phyloP scores from a whole-genome alignment of 805 yeast genomes.

The Teunomyces atbi region DNA sequence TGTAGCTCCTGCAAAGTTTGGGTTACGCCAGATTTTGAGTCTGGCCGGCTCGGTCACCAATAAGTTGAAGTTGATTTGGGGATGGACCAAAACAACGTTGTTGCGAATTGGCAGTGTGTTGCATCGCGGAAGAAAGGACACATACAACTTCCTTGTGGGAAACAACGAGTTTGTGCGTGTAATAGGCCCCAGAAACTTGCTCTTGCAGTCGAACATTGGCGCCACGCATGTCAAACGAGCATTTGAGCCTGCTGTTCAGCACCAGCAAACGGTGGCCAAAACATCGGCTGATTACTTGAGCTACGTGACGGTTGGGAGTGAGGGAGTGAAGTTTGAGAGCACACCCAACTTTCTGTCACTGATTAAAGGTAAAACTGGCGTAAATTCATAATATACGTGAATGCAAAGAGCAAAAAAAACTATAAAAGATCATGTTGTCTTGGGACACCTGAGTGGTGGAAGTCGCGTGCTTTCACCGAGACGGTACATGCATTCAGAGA shows the following conservation, averaged over 20 bases:
- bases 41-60: background rate
- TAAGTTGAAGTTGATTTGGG: conserved; percentile 3
- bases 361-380: background rate
- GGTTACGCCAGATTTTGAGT: background rate
- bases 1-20: background rate
- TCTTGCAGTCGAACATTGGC: conserved; percentile 46
- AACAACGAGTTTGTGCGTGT: conserved; percentile 48
- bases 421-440: background rate
- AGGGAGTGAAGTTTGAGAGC: conserved; percentile 40
- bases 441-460: conserved; percentile 1
- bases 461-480: conserved; percentile 2
- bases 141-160: conserved; percentile 19
- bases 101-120: background rate
- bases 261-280: background rate
- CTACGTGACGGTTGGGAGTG: conserved; percentile 45
- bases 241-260: conserved; percentile 1
- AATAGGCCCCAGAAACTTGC: conserved; percentile 53
- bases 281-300: conserved; percentile 46
- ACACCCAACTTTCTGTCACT: conserved; percentile 37
- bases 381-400: too few relatives aligned
- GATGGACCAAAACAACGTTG: background rate
- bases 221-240: conserved; percentile 2
- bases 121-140: background rate
- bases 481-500: background rate
- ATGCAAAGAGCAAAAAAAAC: too few relatives aligned